Evolutionary conservation across 345 rosid species (phyloP).

Genomic region (Trapa incisa): DNA sequence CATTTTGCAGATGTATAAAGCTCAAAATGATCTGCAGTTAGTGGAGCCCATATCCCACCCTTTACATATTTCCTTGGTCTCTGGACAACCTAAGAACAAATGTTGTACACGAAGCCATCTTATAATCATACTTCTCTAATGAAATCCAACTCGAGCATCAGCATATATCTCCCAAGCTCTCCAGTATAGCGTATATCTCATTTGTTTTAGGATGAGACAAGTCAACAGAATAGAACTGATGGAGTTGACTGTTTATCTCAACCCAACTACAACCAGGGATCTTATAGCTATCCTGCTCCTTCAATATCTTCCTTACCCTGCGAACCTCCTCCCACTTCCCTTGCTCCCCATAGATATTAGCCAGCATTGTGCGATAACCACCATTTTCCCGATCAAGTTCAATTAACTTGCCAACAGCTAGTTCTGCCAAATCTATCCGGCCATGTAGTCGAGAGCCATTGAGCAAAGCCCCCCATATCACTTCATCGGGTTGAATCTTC

Average conservation of each 20-base stretch:
- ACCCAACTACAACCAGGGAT: constrained; percentile 88
- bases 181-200: constrained; percentile 37
- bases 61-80: too few relatives aligned
- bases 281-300: constrained; percentile 47
- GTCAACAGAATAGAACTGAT: constrained; percentile 59
- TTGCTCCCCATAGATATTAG: constrained; percentile 54
- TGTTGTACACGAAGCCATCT: too few relatives aligned
- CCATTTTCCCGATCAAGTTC: constrained; percentile 58
- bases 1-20: too few relatives aligned
- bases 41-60: too few relatives aligned
- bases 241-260: constrained; percentile 47
- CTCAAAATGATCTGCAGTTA: too few relatives aligned
- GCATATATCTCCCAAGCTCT: constrained; percentile 18
- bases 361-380: constrained; percentile 61
- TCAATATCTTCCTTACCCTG: constrained; percentile 47
- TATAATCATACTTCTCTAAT: too few relatives aligned
- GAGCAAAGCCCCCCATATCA: constrained; percentile 77
- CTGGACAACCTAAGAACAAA: too few relatives aligned
- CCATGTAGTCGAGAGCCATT: constrained; percentile 62
- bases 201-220: constrained; percentile 41
- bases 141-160: constrained; percentile 8
- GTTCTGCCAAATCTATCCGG: constrained; percentile 46
- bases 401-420: constrained; percentile 46
- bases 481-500: constrained; percentile 68
- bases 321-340: constrained; percentile 73